Percentiles rank a stretch among this genome's conserved stretches.
Conservation (phyloP, 257 asterid genomes). For the Linderniella brevidens region DNA sequence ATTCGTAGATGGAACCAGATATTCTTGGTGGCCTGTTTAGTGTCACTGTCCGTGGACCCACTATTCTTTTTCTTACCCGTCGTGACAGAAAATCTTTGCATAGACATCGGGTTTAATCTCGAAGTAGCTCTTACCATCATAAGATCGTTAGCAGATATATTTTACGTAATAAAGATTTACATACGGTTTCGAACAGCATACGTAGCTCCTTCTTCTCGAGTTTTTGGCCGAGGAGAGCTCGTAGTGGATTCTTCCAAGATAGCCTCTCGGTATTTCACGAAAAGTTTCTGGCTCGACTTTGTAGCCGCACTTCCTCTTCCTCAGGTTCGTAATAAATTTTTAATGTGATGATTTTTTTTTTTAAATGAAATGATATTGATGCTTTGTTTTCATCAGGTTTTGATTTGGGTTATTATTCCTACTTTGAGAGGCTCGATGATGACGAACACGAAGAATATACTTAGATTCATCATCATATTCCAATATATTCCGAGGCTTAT, state of each 20-base stretch:
- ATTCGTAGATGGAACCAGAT: constrained; percentile 84
- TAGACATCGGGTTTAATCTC: constrained; percentile 47
- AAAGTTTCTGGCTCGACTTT: constrained; percentile 53
- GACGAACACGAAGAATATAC: constrained; percentile 77
- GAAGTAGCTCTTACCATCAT: constrained; percentile 49
- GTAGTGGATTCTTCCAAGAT: constrained; percentile 65
- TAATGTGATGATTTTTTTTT: not conserved
- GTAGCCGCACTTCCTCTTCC: constrained; percentile 89
- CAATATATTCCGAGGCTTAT: constrained; percentile 74
- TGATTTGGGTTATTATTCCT: constrained; percentile 67
- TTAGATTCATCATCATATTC: constrained; percentile 61
- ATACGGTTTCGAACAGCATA: constrained; percentile 65
- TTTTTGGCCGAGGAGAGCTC: constrained; percentile 96
- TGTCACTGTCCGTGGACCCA: constrained; percentile 86
- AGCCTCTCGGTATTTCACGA: constrained; percentile 38
- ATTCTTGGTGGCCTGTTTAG: constrained; percentile 66
- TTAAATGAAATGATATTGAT: too few species aligned
- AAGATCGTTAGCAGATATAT: constrained; percentile 63
- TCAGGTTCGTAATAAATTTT: constrained; percentile 39
- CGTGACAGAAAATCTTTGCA: constrained; percentile 39
- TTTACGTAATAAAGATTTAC: constrained; percentile 60
- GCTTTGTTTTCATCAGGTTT: constrained; percentile 24
- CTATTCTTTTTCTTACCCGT: constrained; percentile 72
- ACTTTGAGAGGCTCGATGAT: constrained; percentile 57
- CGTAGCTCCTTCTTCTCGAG: constrained; percentile 96